Percentiles rank a stretch among this genome's conserved stretches.
phyloP scores from a whole-genome alignment of 169 alveolate genomes.

The Neospora caninum region DNA sequence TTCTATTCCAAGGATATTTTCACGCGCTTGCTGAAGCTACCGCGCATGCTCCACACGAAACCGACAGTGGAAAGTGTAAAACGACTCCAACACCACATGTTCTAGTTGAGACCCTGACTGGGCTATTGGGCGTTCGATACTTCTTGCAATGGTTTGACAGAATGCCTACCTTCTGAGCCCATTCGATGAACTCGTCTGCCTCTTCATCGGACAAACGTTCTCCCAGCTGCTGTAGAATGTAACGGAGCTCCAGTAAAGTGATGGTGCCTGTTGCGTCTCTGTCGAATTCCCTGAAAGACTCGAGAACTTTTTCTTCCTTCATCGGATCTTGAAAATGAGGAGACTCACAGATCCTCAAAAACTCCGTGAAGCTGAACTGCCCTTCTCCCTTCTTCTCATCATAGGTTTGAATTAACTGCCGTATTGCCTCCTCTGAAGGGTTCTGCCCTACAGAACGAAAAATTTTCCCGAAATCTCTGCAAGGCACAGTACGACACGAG shows the following conservation, averaged over 20 bases:
- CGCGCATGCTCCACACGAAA: not conserved
- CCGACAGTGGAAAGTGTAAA: no score
- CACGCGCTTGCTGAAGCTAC: not conserved
- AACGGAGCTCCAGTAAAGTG: conserved; percentile 41
- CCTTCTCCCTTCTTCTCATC: conserved; percentile 56
- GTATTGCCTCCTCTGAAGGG: conserved; percentile 57
- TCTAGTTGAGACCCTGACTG: not conserved
- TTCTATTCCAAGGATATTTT: not conserved
- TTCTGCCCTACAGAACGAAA: conserved; percentile 69
- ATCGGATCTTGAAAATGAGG: conserved; percentile 58
- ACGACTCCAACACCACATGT: no score
- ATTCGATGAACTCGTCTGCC: conserved; percentile 62
- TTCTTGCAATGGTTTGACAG: not conserved
- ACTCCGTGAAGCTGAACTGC: conserved; percentile 36
- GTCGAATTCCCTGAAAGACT: conserved; percentile 60
- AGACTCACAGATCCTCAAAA: conserved; percentile 55
- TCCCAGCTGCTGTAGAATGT: conserved; percentile 58
- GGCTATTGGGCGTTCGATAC: no score
- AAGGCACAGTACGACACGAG: not conserved
- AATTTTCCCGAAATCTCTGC: conserved; percentile 56
- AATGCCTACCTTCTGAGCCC: conserved; percentile 62
- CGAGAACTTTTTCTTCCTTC: conserved; percentile 61
- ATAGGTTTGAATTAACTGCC: conserved; percentile 31
- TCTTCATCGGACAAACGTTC: conserved; percentile 64
- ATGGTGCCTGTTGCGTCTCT: conserved; percentile 58